Evolutionary conservation across 78 protist genomes (phyloP).

Genomic region (Creolimax fragrantissima): DNA sequence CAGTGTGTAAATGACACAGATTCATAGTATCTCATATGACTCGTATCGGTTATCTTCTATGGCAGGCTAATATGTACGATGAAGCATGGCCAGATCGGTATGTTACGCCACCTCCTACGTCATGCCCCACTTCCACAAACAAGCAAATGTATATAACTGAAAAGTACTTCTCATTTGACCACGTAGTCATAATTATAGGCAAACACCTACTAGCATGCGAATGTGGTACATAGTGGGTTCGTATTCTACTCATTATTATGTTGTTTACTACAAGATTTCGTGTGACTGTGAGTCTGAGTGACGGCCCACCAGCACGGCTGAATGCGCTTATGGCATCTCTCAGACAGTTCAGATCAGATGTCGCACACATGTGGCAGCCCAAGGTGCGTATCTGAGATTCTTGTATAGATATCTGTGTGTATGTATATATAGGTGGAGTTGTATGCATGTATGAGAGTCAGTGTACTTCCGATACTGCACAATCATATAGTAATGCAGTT

Average conservation of each 20-base stretch:
- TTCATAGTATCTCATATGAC: not conserved
- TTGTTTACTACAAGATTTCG: not conserved
- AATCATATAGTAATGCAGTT: too few species aligned
- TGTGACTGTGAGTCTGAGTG: slow-evolving; percentile 1
- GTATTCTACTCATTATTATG: not conserved
- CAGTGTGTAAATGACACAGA: too few species aligned
- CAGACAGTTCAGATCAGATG: not conserved
- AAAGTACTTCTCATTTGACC: too few species aligned
- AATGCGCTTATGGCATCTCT: not conserved
- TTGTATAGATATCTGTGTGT: too few species aligned
- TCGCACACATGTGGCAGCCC: slow-evolving; percentile 1
- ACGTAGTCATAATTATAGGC: not conserved
- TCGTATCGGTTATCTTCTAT: not conserved
- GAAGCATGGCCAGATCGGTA: not conserved
- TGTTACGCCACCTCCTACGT: not conserved
- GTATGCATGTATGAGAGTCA: too few species aligned
- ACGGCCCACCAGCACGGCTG: slow-evolving; percentile 19
- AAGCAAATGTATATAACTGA: too few species aligned
- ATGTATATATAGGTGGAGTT: too few species aligned
- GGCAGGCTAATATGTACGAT: not conserved
- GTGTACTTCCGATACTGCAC: too few species aligned
- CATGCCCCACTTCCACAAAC: too few species aligned
- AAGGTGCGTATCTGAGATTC: slow-evolving; percentile 4
- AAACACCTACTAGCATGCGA: not conserved
- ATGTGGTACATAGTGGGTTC: not conserved